Evolutionary conservation across 208 protist genomes (phyloP), one percentile per base, ranked within the genome.

Genomic region (Angomonas ambiguus): DNA sequence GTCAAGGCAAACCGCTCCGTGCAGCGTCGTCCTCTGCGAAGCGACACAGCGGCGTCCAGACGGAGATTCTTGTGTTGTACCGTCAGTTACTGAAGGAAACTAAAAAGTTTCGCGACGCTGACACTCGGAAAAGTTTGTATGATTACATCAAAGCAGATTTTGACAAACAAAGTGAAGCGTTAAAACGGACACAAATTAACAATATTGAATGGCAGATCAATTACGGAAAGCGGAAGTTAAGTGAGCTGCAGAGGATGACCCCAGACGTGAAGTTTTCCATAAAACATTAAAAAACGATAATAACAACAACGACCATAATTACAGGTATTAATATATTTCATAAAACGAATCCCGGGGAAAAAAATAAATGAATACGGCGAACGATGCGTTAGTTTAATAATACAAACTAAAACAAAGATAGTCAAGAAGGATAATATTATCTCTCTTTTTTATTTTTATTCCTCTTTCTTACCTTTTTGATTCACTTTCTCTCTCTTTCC

Each of bases 141-240:
- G 61, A 51, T 2, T 87, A 85, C 70, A 95, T 95, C 61, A 86
- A 83, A 16, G 42, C 48, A 2, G 83, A 95, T 72, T 95, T 89
- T 70, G 71, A 87, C 13, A 77, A 82, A 67, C 79, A 89, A 61
- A 64, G 64, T 34, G 73, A 74, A 24, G 73, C 92, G 22, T 77
- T 87, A 30, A 77, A 86, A 16, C 80, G 77, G 53, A 59, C 53
- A 8, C 74, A 76, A 77, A 76, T 95, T 31, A 74, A 78, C 20
- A 83, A 85, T 63, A 87, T 95, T 31, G 90, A 95, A 58, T 95
- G 90, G 90, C 76, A 83, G 34, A 62, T 95, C 22, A 83, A 92
- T 60, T 79, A 87, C 58, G 85, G 73, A 5, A 87, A 82, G 62
- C 77, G 86, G 13, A 95, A 93, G 72, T 76, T 93, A 28, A 87